Evolutionary conservation across 2,329 filamentous ascomycete species (phyloP).

Genomic region (Emergomyces pasteurianus): DNA sequence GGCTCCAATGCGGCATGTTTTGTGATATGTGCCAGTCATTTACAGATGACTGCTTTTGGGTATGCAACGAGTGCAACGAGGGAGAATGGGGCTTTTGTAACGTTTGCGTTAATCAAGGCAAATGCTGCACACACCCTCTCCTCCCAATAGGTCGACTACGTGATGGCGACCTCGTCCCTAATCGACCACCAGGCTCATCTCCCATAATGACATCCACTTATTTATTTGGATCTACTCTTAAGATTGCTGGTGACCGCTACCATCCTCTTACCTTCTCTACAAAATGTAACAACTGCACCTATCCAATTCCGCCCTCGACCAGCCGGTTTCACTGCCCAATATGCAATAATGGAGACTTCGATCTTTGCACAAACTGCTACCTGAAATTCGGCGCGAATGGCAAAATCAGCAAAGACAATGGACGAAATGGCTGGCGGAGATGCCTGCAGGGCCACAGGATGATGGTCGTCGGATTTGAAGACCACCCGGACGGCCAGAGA

Average conservation of each 20-base stretch:
- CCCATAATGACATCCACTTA: constrained; percentile 16
- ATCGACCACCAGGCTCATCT: constrained; percentile 9
- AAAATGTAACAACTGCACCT: constrained; percentile 66
- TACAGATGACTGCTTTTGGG: constrained; percentile 80
- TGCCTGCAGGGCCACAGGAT: constrained; percentile 75
- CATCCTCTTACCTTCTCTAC: constrained; percentile 60
- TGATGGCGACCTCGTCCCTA: constrained; percentile 7
- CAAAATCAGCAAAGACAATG: constrained; percentile 62
- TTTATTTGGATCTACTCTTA: constrained; percentile 25
- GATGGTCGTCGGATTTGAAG: constrained; percentile 65
- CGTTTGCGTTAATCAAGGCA: constrained; percentile 69
- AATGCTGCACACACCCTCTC: constrained; percentile 69
- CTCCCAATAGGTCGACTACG: constrained; percentile 59
- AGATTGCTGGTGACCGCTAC: constrained; percentile 41
- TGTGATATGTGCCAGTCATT: constrained; percentile 63
- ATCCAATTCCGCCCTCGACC: constrained; percentile 56
- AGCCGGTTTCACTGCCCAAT: constrained; percentile 68
- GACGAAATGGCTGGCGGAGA: constrained; percentile 67
- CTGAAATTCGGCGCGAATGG: constrained; percentile 49
- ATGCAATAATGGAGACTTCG: constrained; percentile 73
- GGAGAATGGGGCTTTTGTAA: constrained; percentile 95
- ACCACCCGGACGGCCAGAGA: constrained; percentile 53
- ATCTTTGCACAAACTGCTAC: constrained; percentile 74
- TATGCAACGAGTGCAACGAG: constrained; percentile 74
- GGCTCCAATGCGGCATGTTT: constrained; percentile 70